Evolutionary conservation across 106 monocot species (phyloP).

Genomic region (Gastrodia elata): DNA sequence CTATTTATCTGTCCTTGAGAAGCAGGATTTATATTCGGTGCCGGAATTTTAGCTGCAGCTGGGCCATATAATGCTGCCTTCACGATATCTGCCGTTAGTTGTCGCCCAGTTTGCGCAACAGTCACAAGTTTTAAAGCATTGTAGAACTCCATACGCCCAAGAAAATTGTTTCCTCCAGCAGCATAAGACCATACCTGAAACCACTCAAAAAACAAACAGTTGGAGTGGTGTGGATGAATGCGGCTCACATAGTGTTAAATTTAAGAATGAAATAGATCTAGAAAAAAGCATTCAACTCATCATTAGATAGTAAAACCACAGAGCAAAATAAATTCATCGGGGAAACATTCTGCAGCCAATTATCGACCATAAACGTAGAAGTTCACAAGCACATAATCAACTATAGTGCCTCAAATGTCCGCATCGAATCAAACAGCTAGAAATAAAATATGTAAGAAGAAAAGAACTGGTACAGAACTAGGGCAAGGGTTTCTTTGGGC

Average conservation of each 20-base stretch:
- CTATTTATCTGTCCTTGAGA: constrained; percentile 9
- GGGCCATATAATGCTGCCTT: constrained; percentile 84
- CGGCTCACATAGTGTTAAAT: not conserved
- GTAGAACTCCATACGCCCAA: constrained; percentile 82
- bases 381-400: too few species aligned
- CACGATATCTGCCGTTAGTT: constrained; percentile 75
- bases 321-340: not conserved
- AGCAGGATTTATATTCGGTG: constrained; percentile 54
- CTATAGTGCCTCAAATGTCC: not conserved
- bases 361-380: too few species aligned
- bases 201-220: not conserved
- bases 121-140: constrained; percentile 83
- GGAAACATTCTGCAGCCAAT: not conserved
- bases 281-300: not conserved
- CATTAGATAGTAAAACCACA: not conserved
- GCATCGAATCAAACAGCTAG: not conserved
- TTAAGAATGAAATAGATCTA: constrained; percentile 7
- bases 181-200: constrained; percentile 8
- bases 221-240: not conserved
- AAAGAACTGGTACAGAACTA: constrained; percentile 23
- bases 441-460: not conserved
- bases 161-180: constrained; percentile 67
- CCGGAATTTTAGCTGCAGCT: constrained; percentile 84
- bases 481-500: constrained; percentile 70
- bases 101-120: constrained; percentile 76